phyloP scores from a whole-genome alignment of 495 filamentous ascomycete genomes.

The Trichoderma virens region DNA sequence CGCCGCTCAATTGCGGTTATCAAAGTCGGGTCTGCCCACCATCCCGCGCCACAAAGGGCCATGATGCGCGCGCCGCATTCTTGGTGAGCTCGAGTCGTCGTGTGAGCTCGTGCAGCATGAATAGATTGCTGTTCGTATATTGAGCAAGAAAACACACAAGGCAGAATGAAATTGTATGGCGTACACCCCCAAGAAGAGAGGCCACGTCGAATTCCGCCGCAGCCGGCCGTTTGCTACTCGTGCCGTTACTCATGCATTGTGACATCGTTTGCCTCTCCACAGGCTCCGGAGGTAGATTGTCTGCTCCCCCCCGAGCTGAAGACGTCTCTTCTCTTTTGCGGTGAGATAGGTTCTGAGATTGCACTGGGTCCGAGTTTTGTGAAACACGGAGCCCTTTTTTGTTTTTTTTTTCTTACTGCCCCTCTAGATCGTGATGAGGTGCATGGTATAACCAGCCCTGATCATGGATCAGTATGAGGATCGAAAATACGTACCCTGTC shows the following conservation, averaged over 20 bases:
- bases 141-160: neutral
- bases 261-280: constrained; percentile 6
- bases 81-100: neutral
- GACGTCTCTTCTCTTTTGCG: too few relatives aligned
- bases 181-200: neutral
- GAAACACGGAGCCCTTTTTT: constrained; percentile 4
- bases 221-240: neutral
- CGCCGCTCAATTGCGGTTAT: neutral
- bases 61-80: neutral
- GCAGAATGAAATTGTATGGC: neutral
- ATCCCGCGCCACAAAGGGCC: neutral
- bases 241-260: constrained; percentile 1
- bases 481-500: constrained; percentile 7
- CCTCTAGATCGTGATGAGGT: constrained; percentile 5
- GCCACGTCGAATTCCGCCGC: neutral
- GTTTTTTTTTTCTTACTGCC: neutral
- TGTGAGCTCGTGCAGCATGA: too few relatives aligned
- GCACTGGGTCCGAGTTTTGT: neutral
- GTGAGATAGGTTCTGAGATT: too few relatives aligned
- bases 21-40: constrained; percentile 2
- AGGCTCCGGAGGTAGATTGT: neutral
- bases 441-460: neutral
- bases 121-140: neutral
- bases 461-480: constrained; percentile 9
- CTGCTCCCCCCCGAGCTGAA: too few relatives aligned